Conservation (phyloP, 306 rosid genomes). For the Cucumis melo region DNA sequence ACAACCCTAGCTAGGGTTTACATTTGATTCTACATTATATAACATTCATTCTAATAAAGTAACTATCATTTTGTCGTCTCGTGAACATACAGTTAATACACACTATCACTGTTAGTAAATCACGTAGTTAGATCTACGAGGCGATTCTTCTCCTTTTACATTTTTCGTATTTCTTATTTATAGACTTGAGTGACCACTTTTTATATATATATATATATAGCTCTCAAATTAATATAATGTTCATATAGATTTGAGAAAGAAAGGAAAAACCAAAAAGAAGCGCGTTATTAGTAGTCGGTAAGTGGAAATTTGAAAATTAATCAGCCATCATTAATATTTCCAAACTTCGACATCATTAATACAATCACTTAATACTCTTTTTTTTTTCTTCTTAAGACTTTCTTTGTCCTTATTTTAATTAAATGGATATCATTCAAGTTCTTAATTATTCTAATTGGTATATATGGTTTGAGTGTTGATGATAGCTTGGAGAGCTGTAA, state of each 20-base stretch:
- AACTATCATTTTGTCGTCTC: too few relatives aligned
- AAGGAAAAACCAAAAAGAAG: not conserved
- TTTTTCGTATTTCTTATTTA: too few relatives aligned
- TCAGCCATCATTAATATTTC: not conserved
- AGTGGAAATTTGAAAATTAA: not conserved
- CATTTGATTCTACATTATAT: too few relatives aligned
- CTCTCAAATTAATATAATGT: not conserved
- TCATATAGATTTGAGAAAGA: not conserved
- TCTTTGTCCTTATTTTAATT: not conserved
- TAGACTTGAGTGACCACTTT: not conserved
- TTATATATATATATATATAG: not conserved
- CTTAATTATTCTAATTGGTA: not conserved
- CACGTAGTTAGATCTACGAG: too few relatives aligned
- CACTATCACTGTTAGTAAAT: too few relatives aligned
- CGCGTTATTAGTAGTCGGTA: not conserved
- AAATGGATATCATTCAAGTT: not conserved
- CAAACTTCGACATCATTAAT: not conserved
- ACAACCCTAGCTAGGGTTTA: too few relatives aligned
- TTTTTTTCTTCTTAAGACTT: not conserved
- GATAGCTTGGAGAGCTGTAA: slow-evolving; percentile 1
- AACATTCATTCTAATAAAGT: too few relatives aligned
- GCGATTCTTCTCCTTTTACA: too few relatives aligned
- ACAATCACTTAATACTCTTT: not conserved
- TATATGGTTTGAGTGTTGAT: not conserved
- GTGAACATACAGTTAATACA: too few relatives aligned